These are phyloP conservation scores for Globisporangium canariense DNA, from an alignment of 352 stramenopile species.

Conservation along the genomic window DNA sequence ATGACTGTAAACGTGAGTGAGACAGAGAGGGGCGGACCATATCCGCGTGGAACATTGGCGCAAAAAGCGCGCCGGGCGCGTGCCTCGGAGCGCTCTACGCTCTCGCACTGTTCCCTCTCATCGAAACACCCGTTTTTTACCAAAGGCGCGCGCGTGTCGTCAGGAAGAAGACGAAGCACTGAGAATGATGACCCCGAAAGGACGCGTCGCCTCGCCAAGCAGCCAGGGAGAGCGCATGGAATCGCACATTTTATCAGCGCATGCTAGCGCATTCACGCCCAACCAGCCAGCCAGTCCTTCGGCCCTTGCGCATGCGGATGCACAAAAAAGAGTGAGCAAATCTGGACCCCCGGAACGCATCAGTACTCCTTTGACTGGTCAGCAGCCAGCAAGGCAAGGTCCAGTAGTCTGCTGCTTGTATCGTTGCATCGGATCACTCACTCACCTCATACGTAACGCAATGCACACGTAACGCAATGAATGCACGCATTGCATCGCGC, in stretches of 20 bases:
- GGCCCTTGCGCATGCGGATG: too few relatives aligned
- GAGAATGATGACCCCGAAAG: background rate
- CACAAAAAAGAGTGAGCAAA: background rate
- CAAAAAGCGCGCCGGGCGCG: background rate
- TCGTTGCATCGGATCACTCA: too few relatives aligned
- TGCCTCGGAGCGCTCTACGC: background rate
- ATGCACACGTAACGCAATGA: too few relatives aligned
- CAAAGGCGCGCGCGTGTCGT: background rate
- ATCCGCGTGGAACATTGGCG: background rate
- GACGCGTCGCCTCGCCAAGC: background rate
- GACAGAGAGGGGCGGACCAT: background rate
- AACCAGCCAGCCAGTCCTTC: too few relatives aligned
- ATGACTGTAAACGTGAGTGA: background rate
- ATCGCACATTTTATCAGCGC: too few relatives aligned
- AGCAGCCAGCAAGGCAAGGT: background rate
- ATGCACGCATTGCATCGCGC: too few relatives aligned
- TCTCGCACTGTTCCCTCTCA: background rate
- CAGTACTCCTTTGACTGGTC: background rate
- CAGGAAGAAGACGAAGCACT: background rate
- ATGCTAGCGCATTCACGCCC: too few relatives aligned
- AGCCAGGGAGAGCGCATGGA: too few relatives aligned
- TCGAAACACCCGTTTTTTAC: background rate
- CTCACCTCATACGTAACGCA: too few relatives aligned
- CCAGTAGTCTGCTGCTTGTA: too few relatives aligned
- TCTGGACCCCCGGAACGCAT: conserved; percentile 1